These are phyloP conservation scores for Kodamaea plutei DNA, from an alignment of 1,139 yeast genomes.

Conservation along the genomic window DNA sequence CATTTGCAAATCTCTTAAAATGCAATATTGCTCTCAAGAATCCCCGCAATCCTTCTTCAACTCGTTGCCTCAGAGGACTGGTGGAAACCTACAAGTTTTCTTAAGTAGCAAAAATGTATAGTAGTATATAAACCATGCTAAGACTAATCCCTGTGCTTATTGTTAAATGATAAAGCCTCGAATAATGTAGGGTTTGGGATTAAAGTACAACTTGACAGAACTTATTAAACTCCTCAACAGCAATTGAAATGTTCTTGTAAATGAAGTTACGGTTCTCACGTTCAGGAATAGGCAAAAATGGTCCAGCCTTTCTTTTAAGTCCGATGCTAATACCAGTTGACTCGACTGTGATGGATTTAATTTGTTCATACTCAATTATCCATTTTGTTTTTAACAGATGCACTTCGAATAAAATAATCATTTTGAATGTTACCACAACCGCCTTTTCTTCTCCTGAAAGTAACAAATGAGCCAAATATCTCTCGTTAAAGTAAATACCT, in stretches of 20 bases:
- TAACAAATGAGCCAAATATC: constrained; percentile 80
- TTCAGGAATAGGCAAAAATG: constrained; percentile 79
- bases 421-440: constrained; percentile 68
- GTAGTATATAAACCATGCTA: no score
- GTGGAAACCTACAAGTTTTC: constrained; percentile 15
- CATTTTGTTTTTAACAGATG: constrained; percentile 58
- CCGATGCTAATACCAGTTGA: constrained; percentile 73
- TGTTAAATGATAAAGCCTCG: no score
- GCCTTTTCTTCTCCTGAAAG: constrained; percentile 78
- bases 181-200: constrained; percentile 1
- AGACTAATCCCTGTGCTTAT: no score
- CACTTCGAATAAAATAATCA: constrained; percentile 68
- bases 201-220: constrained; percentile 43
- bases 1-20: constrained; percentile 34
- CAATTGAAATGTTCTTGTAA: constrained; percentile 71
- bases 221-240: constrained; percentile 77
- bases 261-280: constrained; percentile 58
- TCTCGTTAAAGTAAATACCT: constrained; percentile 68
- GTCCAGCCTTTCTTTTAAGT: constrained; percentile 58
- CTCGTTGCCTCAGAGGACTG: constrained; percentile 44
- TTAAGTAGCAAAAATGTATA: no score
- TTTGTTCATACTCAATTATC: constrained; percentile 58
- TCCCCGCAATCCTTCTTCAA: constrained; percentile 37
- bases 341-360: constrained; percentile 70
- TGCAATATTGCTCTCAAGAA: constrained; percentile 54